Evolutionary conservation across 176 grass and related monocot species (phyloP).

Genomic region (Ampelocalamus luodianensis): DNA sequence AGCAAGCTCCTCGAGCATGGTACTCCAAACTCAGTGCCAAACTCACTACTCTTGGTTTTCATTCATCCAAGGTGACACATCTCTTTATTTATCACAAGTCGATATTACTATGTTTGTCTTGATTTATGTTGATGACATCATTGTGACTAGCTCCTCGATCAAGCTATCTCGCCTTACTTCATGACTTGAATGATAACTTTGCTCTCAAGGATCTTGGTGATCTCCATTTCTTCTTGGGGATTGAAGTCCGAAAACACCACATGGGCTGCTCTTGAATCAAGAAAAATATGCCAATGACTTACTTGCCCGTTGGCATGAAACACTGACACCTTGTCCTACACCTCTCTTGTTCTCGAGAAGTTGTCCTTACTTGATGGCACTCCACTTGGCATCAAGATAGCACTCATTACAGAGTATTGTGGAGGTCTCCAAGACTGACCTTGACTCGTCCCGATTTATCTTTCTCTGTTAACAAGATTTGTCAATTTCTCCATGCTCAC

Average conservation of each 20-base stretch:
- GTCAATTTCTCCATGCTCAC: background rate
- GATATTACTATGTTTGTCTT: too few relatives aligned
- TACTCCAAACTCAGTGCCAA: too few relatives aligned
- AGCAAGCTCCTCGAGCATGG: too few relatives aligned
- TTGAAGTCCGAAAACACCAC: background rate
- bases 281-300: background rate
- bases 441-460: background rate
- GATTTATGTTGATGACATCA: too few relatives aligned
- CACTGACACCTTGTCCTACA: background rate
- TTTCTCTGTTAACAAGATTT: background rate
- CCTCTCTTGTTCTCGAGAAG: background rate
- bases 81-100: too few relatives aligned
- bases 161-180: background rate
- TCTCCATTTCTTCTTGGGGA: background rate
- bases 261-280: background rate
- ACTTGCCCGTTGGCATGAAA: background rate
- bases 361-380: background rate
- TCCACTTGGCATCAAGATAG: background rate
- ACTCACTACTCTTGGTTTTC: too few relatives aligned
- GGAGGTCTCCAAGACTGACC: background rate
- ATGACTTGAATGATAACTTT: background rate
- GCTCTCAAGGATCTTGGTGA: background rate
- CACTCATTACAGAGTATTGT: background rate
- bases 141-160: background rate
- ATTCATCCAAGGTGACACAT: too few relatives aligned